Evolutionary conservation across 306 rosid genomes (phyloP), one percentile per base, ranked within the genome.

Genomic region (Purshia tridentata): DNA sequence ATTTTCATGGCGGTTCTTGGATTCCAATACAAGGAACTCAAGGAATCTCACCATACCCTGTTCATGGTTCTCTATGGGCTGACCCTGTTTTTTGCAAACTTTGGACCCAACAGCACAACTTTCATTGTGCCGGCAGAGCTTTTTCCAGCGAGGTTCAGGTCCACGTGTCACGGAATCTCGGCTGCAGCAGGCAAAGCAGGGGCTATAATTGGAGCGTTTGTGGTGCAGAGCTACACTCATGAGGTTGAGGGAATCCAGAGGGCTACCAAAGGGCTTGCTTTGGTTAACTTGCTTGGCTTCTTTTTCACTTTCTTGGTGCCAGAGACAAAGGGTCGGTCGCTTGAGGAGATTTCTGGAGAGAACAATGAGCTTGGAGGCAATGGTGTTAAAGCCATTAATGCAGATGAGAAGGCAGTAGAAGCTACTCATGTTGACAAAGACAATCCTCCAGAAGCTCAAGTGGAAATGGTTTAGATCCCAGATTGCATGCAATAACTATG

Each of bases 21-120:
- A 22, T 19, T 10, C 3, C 6, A 74, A 4, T 53, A 74, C 2
- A 52, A 46, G n/a, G 4, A 22, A 22, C 65, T 74, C 2, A 70
- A 78, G 57, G 91, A 29, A 29, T 29, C 35, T 29, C 35, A 29
- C 35, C 35, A 29, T 29, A 29, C 35, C 35, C 35, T 29, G 56
- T 74, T 74, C 45, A 56, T 29, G 0, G 9, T 65, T 35, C 53
- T 88, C 39, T 84, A 57, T 42, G 89, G 86, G 39, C 52, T 80
- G 16, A 82, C 88, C 72, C 76, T 88, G 42, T 81, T 88, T 72
- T 88, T 88, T 15, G 86, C 92, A 6, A 88, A 88, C 82, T 88
- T 88, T 57, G 92, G 92, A 35, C 90, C 92, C 8, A 88, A 88
- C 73, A 82, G 86, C 74, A 86, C 90, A 1, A 86, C 90, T 10